Evolutionary conservation across 2,329 filamentous ascomycete genomes (phyloP).

Genomic region (Zymoseptoria tritici): DNA sequence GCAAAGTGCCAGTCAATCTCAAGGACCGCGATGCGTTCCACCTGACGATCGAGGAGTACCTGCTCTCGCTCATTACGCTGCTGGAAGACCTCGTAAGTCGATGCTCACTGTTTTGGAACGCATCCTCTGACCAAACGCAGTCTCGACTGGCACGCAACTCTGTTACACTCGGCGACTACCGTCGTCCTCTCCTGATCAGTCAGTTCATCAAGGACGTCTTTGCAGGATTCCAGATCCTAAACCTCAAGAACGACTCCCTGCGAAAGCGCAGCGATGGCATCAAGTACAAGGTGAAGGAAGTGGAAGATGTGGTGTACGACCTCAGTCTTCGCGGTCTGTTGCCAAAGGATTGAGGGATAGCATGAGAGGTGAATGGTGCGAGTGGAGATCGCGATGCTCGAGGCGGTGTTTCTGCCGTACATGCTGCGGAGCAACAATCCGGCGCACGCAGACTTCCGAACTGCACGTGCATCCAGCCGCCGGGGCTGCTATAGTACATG

Average conservation of each 20-base stretch:
- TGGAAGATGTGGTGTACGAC: slow-evolving; percentile 97
- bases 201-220: slow-evolving; percentile 92
- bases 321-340: slow-evolving; percentile 72
- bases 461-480: not conserved
- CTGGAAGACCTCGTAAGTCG: slow-evolving; percentile 70
- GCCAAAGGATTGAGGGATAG: slow-evolving; percentile 15
- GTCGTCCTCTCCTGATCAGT: slow-evolving; percentile 78
- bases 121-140: slow-evolving; percentile 28
- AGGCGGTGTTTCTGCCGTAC: not conserved
- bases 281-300: slow-evolving; percentile 96
- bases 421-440: not conserved
- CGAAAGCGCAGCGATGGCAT: slow-evolving; percentile 83
- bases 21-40: slow-evolving; percentile 89
- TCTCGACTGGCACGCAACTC: slow-evolving; percentile 87
- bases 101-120: not conserved
- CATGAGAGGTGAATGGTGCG: not conserved
- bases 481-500: not conserved
- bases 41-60: slow-evolving; percentile 93
- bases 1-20: slow-evolving; percentile 75
- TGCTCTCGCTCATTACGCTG: slow-evolving; percentile 76
- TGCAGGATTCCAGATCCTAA: slow-evolving; percentile 92
- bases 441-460: not conserved
- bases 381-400: not conserved
- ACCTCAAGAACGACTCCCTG: slow-evolving; percentile 91
- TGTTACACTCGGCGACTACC: slow-evolving; percentile 83